Percentiles rank a stretch among this genome's conserved stretches.
These are phyloP conservation scores for Plasmodium cynomolgi DNA, from an alignment of 169 alveolate species.

Conservation along the genomic window DNA sequence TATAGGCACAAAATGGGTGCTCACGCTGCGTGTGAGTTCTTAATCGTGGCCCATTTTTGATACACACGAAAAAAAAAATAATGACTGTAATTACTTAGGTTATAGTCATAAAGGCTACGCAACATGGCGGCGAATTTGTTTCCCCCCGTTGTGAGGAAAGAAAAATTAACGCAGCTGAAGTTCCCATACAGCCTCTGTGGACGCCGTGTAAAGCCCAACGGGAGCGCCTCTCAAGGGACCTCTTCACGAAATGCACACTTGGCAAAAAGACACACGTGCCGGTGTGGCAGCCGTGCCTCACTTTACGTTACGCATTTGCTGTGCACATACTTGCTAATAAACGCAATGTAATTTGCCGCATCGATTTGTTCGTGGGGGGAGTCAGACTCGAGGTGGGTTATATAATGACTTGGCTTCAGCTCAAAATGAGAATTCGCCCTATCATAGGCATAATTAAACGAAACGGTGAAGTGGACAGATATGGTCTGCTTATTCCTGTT, in stretches of 20 bases:
- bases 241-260: neutral
- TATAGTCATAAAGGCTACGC: neutral
- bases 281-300: neutral
- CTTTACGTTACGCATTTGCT: slow-evolving; percentile 9
- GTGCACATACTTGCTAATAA: slow-evolving; percentile 48
- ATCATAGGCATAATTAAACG: slow-evolving; percentile 58
- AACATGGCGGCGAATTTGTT: neutral
- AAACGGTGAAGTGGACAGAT: slow-evolving; percentile 64
- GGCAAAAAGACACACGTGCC: neutral
- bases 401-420: slow-evolving; percentile 33
- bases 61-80: neutral
- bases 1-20: neutral
- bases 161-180: neutral
- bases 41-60: too few relatives aligned
- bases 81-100: neutral
- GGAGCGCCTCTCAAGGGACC: neutral
- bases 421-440: neutral
- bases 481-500: slow-evolving; percentile 62
- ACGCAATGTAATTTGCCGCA: slow-evolving; percentile 27
- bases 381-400: slow-evolving; percentile 58
- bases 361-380: slow-evolving; percentile 8
- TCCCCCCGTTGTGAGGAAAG: neutral
- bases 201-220: neutral
- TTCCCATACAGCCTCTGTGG: neutral
- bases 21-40: too few relatives aligned